Evolutionary conservation across 2,329 filamentous ascomycete genomes (phyloP).

Genomic region (Phialophora expanda): DNA sequence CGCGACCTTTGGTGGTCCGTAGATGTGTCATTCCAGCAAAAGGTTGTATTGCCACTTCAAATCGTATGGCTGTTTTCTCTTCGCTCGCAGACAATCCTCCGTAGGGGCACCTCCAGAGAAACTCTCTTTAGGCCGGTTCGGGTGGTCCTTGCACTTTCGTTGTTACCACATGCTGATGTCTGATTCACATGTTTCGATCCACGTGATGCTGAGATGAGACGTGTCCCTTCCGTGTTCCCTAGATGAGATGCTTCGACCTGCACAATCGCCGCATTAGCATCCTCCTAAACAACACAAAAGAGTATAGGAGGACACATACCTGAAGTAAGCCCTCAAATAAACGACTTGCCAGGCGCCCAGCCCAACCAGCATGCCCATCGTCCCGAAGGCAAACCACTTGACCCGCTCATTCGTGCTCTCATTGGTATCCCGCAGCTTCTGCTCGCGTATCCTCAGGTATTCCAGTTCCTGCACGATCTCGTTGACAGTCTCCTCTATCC

Average conservation of each 20-base stretch:
- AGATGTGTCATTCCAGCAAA: background rate
- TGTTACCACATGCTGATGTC: background rate
- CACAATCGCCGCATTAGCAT: slow-evolving; percentile 9
- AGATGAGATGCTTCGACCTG: slow-evolving; percentile 73
- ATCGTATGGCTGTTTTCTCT: background rate
- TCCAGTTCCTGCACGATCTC: slow-evolving; percentile 97
- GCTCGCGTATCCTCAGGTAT: slow-evolving; percentile 85
- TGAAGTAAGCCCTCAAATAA: slow-evolving; percentile 96
- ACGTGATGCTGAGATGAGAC: background rate
- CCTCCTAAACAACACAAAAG: background rate
- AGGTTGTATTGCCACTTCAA: slow-evolving; percentile 1
- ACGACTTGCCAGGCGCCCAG: slow-evolving; percentile 97
- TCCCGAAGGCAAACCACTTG: slow-evolving; percentile 96
- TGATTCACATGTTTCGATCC: background rate
- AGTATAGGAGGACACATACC: slow-evolving; percentile 54
- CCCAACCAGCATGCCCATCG: slow-evolving; percentile 86
- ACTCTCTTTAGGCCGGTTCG: background rate
- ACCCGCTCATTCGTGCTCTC: slow-evolving; percentile 99
- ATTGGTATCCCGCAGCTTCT: slow-evolving; percentile 96
- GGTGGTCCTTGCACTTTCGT: background rate
- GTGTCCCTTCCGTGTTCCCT: slow-evolving; percentile 36
- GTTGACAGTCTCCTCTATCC: slow-evolving; percentile 85
- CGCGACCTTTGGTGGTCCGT: background rate
- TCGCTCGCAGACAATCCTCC: background rate
- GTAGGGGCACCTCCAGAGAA: background rate